Base-by-base conservation (phyloP, 345 rosid genomes). In the Lenwebbia sp. region DNA sequence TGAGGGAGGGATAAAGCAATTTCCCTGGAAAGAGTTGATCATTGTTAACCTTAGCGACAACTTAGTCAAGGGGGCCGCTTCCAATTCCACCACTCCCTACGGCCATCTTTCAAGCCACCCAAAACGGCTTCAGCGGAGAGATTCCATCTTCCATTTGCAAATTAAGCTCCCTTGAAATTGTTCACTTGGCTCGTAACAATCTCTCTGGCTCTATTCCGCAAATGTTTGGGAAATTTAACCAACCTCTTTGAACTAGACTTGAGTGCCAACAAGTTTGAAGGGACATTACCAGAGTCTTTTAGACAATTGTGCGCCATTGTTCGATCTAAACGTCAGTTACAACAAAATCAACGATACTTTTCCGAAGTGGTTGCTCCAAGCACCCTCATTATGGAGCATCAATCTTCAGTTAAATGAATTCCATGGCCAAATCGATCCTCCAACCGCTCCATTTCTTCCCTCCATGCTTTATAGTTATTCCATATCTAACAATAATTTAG, bases 91-190 rank as follows among this genome's bases (percentile, higher is more conserved):
- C 78, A 62, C 10, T 33, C 26, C 0, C 5, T 15, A 30, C 22
- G 5, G 0, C 15, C 0, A 0, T 0, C n/a, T 26, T 58, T 19
- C 0, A 1, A 9, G 76, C 74, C 10, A 1, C 0, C 0, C 0
- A 84, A 15, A 57, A 50, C 1, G 2, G 9, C 76, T 84, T 89
- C 7, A 40, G 53, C 0, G 88, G 90, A 15, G 85, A 85, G 30
- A 60, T 88, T n/a, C 85, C 89, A 0, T 40, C 41, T 41, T 40
- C 13, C 22, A 15, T 89, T 22, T 88, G 90, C 86, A 55, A 82
- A 60, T 0, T 30, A 17, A 86, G 60, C 11, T 54, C 57, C 10
- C 62, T 85, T 28, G 0, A 10, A 3, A 2, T 6, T 30, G 83
- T 83, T 15, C 8, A 19, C 10, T 54, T 87, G 10, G 85, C 82